Percentiles rank a stretch among this genome's conserved stretches.
These are phyloP conservation scores for Capsella bursapastoris DNA, from an alignment of 345 rosid genomes.

Conservation along the genomic window DNA sequence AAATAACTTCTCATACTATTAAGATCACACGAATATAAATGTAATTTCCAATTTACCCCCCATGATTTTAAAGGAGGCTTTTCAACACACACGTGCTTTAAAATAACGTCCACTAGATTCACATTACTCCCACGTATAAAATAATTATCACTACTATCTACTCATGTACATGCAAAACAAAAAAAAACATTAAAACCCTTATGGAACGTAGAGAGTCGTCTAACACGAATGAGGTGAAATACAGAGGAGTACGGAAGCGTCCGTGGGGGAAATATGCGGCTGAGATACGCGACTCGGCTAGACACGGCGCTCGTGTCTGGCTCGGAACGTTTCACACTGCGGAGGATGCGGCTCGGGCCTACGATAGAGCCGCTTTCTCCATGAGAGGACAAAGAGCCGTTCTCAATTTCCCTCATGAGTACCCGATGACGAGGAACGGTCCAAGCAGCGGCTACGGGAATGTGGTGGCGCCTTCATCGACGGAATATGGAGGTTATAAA, in stretches of 20 bases:
- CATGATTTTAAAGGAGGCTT: slow-evolving; percentile 36
- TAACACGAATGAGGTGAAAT: slow-evolving; percentile 48
- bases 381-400: slow-evolving; percentile 64
- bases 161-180: slow-evolving; percentile 33
- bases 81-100: slow-evolving; percentile 38
- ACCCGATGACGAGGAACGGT: slow-evolving; percentile 31
- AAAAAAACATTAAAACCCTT: neutral
- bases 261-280: slow-evolving; percentile 91
- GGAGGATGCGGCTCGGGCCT: slow-evolving; percentile 67
- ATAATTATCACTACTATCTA: slow-evolving; percentile 13
- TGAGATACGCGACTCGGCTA: slow-evolving; percentile 78
- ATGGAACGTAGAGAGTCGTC: slow-evolving; percentile 36
- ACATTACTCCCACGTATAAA: slow-evolving; percentile 36
- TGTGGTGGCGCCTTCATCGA: slow-evolving; percentile 38
- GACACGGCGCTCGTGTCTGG: slow-evolving; percentile 73
- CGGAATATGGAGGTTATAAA: neutral
- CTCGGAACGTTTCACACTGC: slow-evolving; percentile 66
- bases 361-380: slow-evolving; percentile 62
- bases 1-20: neutral
- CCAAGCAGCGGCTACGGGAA: slow-evolving; percentile 25
- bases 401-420: slow-evolving; percentile 73
- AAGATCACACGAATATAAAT: neutral
- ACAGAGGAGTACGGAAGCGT: slow-evolving; percentile 71
- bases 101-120: slow-evolving; percentile 39
- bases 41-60: neutral